Conservation (phyloP, 1,284 basidiomycete species). For the Leccinum pachyderme region DNA sequence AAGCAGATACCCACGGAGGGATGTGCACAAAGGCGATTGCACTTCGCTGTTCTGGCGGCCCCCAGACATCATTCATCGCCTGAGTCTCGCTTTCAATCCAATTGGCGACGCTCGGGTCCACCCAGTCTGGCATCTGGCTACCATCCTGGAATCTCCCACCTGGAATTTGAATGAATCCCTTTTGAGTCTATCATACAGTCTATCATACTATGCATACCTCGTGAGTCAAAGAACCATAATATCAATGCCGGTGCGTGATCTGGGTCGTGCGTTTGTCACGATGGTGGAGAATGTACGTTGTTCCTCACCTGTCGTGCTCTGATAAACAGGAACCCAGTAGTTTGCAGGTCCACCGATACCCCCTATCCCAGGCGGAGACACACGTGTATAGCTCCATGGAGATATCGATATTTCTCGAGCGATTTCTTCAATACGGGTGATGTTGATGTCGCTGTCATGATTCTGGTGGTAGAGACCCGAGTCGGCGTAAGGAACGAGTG, state of each 20-base stretch:
- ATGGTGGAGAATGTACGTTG: not conserved
- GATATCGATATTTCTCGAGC: constrained; percentile 52
- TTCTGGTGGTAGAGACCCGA: constrained; percentile 41
- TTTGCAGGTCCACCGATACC: constrained; percentile 58
- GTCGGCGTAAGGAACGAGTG: not conserved
- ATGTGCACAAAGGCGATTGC: constrained; percentile 72
- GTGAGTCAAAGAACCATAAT: constrained; percentile 72
- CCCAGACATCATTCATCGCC: constrained; percentile 51
- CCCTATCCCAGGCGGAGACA: constrained; percentile 56
- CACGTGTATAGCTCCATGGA: constrained; percentile 61
- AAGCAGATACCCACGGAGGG: constrained; percentile 45
- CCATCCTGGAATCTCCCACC: constrained; percentile 51
- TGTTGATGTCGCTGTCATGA: constrained; percentile 67
- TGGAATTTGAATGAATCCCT: constrained; percentile 20
- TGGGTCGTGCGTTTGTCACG: constrained; percentile 15
- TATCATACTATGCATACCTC: constrained; percentile 39
- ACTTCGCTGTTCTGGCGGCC: constrained; percentile 46
- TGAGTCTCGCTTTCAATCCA: constrained; percentile 57
- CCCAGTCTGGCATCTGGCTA: constrained; percentile 57
- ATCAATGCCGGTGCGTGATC: constrained; percentile 51
- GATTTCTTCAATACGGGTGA: constrained; percentile 63
- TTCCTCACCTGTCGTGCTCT: constrained; percentile 29
- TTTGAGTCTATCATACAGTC: not conserved
- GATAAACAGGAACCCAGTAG: constrained; percentile 66
- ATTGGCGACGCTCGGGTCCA: constrained; percentile 55